Percentiles rank a stretch among this genome's conserved stretches.
phyloP scores from a whole-genome alignment of 306 rosid genomes.

The Ceratonia siliqua region DNA sequence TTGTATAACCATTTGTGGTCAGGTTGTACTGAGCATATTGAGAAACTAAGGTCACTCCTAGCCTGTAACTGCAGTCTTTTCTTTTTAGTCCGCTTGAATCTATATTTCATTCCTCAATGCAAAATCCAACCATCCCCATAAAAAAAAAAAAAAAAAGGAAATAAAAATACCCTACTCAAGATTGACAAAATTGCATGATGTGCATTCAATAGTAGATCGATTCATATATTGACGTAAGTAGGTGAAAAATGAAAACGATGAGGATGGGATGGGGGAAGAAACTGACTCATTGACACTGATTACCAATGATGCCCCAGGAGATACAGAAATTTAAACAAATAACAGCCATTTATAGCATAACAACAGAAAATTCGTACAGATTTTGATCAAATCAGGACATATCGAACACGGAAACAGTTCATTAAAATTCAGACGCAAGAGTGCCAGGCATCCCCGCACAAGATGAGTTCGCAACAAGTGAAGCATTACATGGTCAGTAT shows the following conservation, averaged over 20 bases:
- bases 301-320: conserved; percentile 14
- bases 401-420: conserved; percentile 24
- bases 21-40: not conserved
- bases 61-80: not conserved
- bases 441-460: not conserved
- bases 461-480: conserved; percentile 8
- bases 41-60: not conserved
- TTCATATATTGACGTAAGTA: not conserved
- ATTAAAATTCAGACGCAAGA: conserved; percentile 27
- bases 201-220: not conserved
- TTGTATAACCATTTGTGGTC: not conserved
- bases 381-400: conserved; percentile 19
- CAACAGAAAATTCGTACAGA: conserved; percentile 7
- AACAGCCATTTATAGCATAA: not conserved
- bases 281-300: conserved; percentile 8
- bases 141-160: not conserved
- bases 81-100: not conserved
- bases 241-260: not conserved
- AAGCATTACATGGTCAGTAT: conserved; percentile 30
- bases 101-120: conserved; percentile 9
- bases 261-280: not conserved
- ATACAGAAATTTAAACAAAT: not conserved
- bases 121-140: conserved; percentile 13
- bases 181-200: conserved; percentile 7
- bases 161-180: not conserved